These are phyloP conservation scores for Solanum hybrid DNA, from an alignment of 305 asterid species.

Conservation along the genomic window DNA sequence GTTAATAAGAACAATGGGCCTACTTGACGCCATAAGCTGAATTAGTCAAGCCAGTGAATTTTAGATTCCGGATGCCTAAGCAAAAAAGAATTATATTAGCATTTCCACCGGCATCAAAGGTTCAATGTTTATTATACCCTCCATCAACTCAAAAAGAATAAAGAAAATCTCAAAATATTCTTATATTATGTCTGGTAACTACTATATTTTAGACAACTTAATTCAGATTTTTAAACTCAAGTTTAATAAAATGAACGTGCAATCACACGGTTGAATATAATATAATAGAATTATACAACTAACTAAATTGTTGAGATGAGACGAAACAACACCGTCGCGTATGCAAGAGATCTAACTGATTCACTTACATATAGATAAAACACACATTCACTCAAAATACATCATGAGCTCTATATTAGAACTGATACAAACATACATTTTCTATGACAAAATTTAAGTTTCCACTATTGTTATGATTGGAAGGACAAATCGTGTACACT, in stretches of 20 bases:
- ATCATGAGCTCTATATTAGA: background rate
- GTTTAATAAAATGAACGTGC: slow-evolving; percentile 1
- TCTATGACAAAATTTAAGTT: background rate
- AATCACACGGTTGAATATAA: background rate
- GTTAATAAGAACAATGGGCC: background rate
- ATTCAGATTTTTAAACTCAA: background rate
- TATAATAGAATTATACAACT: background rate
- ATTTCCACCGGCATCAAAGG: background rate
- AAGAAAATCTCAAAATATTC: background rate
- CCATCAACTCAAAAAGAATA: background rate
- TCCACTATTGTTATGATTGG: background rate
- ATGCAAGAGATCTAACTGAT: slow-evolving; percentile 3
- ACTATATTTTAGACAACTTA: background rate
- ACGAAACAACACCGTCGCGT: background rate
- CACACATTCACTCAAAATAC: background rate
- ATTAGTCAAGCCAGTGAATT: background rate
- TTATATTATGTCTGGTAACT: background rate
- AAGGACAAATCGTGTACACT: background rate
- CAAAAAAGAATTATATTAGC: background rate
- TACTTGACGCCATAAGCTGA: background rate
- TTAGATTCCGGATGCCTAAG: background rate
- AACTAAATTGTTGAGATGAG: background rate
- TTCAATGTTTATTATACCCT: background rate
- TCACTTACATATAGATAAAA: background rate
- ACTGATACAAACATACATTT: background rate